Evolutionary conservation across 345 rosid species (phyloP), one percentile per base, ranked within the genome.

Genomic region (Sonneratia alba): DNA sequence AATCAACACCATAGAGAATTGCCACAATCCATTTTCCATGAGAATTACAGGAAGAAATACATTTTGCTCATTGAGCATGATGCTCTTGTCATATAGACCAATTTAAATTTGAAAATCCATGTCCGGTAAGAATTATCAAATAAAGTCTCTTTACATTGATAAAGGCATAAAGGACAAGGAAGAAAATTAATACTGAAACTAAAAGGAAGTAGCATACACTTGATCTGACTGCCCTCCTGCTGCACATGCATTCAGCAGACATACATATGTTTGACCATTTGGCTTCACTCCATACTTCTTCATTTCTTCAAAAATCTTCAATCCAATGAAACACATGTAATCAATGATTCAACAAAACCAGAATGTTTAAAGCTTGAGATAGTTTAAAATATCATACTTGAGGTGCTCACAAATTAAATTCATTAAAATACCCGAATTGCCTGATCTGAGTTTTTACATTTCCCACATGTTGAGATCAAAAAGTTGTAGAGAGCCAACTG

Each of bases 261-360:
- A 84, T 65, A 89, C 79, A 79, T 85, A 92, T 55, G 97, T 92
- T 85, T 90, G 97, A 75, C 87, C 96, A 78, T 86, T 92, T 55
- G 99, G 97, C 87, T 95, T 90, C 79, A 95, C 94, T 42, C 86
- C 94, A 68, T 84, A 86, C 70, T 75, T 85, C 90, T 92, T 95
- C 97, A 95, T 92, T 84, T 95, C 99, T 53, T 92, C 98, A 66
- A 81, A 85, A 57, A 95, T 81, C 99, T 95, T 77, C 70, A 65
- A 47, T 27, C 53, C 67, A 49, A 72, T 36, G 37, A 73, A 11
- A 15, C 14, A 9, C 36, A 68, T 15, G 43, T 37, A 36, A 42
- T 3, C 21, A 19, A 42, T 37, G 16, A 21, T 65, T 5, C 42
- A 34, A 38, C 11, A 36, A 18, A 7, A 38, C 27, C 32, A 15